phyloP scores from a whole-genome alignment of 2,329 filamentous ascomycete genomes.

The Myriosclerotinia curreyana region DNA sequence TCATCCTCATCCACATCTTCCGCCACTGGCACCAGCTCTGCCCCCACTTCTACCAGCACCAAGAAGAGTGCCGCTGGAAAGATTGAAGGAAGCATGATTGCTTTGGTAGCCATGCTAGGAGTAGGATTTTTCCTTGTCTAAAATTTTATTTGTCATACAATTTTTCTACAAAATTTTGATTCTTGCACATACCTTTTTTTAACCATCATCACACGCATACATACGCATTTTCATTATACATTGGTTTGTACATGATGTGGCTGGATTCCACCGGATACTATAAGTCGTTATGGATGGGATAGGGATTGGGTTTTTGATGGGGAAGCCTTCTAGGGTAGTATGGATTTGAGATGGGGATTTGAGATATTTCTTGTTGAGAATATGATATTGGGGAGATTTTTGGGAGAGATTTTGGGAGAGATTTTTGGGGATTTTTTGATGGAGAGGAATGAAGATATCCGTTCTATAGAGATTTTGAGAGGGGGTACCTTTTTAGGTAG shows the following conservation, averaged over 20 bases:
- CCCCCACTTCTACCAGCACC: conserved; percentile 1
- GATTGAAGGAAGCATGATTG: conserved; percentile 18
- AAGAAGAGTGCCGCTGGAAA: conserved; percentile 16
- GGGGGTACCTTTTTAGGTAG: background rate
- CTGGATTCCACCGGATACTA: conserved; percentile 9
- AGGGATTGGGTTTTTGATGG: background rate
- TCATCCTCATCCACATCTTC: conserved; percentile 26
- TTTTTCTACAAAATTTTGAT: background rate
- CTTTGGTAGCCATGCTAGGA: conserved; percentile 13
- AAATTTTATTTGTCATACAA: background rate
- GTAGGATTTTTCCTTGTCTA: conserved; percentile 10
- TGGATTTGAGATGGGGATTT: background rate
- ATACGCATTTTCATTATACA: background rate
- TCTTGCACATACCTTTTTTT: conserved; percentile 18
- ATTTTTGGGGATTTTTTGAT: background rate
- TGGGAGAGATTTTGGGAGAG: background rate
- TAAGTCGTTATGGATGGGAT: background rate
- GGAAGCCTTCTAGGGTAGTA: background rate
- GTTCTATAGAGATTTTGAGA: background rate
- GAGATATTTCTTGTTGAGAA: background rate
- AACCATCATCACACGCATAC: background rate
- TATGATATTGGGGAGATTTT: background rate
- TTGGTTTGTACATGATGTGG: conserved; percentile 11
- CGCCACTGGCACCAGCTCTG: conserved; percentile 39
- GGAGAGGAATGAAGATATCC: background rate